These are phyloP conservation scores for Fusarium udum DNA, from an alignment of 2,329 filamentous ascomycete species.

Conservation along the genomic window DNA sequence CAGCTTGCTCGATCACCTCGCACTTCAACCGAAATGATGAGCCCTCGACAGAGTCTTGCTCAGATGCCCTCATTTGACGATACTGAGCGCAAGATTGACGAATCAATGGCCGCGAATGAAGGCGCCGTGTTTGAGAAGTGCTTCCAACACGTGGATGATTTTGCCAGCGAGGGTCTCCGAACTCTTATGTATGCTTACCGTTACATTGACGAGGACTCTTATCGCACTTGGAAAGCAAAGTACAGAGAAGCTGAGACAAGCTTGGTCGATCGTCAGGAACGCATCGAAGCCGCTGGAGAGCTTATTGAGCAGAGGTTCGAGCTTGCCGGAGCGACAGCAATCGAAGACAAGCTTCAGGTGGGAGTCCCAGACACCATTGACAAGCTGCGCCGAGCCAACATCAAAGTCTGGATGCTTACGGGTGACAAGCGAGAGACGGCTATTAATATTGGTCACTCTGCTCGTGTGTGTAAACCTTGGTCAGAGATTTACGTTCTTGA, in stretches of 20 bases:
- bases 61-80: constrained; percentile 47
- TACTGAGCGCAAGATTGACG: constrained; percentile 66
- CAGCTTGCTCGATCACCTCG: constrained; percentile 45
- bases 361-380: constrained; percentile 94
- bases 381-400: constrained; percentile 85
- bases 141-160: constrained; percentile 89
- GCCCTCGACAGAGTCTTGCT: constrained; percentile 39
- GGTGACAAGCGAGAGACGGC: constrained; percentile 93
- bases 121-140: constrained; percentile 79
- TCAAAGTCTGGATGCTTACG: constrained; percentile 97
- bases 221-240: constrained; percentile 77
- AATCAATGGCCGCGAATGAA: constrained; percentile 68
- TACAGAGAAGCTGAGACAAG: constrained; percentile 87
- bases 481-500: constrained; percentile 85
- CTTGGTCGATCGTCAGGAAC: constrained; percentile 78
- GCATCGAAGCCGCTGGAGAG: constrained; percentile 83
- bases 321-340: constrained; percentile 86
- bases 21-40: constrained; percentile 41
- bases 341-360: constrained; percentile 91
- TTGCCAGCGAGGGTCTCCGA: constrained; percentile 86
- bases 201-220: constrained; percentile 79
- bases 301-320: constrained; percentile 84
- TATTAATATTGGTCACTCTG: constrained; percentile 91
- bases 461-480: constrained; percentile 75
- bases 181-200: constrained; percentile 87